phyloP scores from a whole-genome alignment of 2,329 filamentous ascomycete genomes.

The Corynespora cassiicola region DNA sequence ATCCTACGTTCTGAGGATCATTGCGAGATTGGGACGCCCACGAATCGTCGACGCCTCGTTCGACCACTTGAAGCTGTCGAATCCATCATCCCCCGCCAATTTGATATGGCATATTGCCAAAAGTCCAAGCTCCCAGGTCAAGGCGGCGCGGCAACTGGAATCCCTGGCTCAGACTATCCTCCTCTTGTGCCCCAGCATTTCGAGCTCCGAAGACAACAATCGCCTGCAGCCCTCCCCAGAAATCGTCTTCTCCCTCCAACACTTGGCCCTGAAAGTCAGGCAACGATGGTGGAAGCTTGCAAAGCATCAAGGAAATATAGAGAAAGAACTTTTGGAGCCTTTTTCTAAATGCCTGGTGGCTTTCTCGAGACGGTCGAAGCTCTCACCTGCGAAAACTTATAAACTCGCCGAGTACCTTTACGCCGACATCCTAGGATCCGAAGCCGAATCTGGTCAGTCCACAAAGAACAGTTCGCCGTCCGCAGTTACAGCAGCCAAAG shows the following conservation, averaged over 20 bases:
- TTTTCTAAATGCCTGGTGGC: constrained; percentile 68
- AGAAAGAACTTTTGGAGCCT: constrained; percentile 71
- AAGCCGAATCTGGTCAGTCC: not conserved
- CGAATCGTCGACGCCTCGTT: constrained; percentile 64
- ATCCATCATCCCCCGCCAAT: constrained; percentile 63
- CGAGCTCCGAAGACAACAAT: constrained; percentile 68
- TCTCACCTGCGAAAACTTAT: constrained; percentile 47
- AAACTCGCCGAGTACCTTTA: constrained; percentile 42
- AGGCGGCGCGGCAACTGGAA: constrained; percentile 71
- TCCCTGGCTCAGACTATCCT: constrained; percentile 69
- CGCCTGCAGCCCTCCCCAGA: constrained; percentile 64
- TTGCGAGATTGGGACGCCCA: constrained; percentile 67
- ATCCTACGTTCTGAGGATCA: constrained; percentile 67
- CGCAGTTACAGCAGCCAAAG: constrained; percentile 16
- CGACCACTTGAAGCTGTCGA: constrained; percentile 60
- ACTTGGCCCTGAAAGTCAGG: constrained; percentile 66
- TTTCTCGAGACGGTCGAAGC: constrained; percentile 61
- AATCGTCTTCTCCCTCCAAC: constrained; percentile 67
- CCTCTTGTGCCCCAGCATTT: constrained; percentile 71
- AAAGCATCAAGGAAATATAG: constrained; percentile 64
- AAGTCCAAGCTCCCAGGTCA: constrained; percentile 57
- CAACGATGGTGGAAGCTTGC: constrained; percentile 71
- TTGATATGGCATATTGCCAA: constrained; percentile 60
- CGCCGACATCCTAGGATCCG: constrained; percentile 21
- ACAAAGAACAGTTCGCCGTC: constrained; percentile 4